Conservation (phyloP, 352 stramenopile species). For the Blastocystis sp. region DNA sequence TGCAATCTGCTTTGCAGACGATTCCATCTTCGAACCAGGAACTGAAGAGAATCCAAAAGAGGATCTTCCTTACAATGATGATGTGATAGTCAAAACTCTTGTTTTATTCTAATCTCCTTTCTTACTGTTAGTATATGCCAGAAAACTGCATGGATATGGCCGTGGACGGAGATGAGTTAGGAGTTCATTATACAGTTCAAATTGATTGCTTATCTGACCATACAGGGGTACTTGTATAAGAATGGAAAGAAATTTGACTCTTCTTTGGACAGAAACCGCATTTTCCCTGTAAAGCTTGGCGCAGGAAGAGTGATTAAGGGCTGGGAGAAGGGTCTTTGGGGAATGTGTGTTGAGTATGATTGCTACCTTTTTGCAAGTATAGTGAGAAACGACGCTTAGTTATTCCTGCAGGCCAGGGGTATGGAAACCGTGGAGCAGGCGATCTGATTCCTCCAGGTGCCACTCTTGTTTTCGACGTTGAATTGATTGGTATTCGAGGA, state of each 20-base stretch:
- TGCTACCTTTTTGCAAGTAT: background rate
- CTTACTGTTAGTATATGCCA: conserved; percentile 12
- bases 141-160: conserved; percentile 38
- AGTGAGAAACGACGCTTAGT: conserved; percentile 64
- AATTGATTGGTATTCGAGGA: conserved; percentile 65
- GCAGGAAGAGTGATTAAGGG: conserved; percentile 64
- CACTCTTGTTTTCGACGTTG: conserved; percentile 67
- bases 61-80: conserved; percentile 54
- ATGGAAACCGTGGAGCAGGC: conserved; percentile 64
- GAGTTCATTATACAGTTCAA: conserved; percentile 44
- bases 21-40: conserved; percentile 12
- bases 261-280: conserved; percentile 65
- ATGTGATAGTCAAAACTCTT: conserved; percentile 53
- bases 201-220: background rate
- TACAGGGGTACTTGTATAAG: conserved; percentile 62
- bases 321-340: conserved; percentile 62
- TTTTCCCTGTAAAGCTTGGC: conserved; percentile 67
- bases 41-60: conserved; percentile 40
- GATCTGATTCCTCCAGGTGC: conserved; percentile 61
- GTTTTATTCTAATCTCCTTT: background rate
- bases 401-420: conserved; percentile 63
- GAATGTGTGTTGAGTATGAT: conserved; percentile 62
- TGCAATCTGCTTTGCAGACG: background rate
- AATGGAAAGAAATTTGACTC: conserved; percentile 67
- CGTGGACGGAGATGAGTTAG: conserved; percentile 39